phyloP scores from a whole-genome alignment of 192 early-diverging fungal genomes.

The Entomortierella chlamydospora region DNA sequence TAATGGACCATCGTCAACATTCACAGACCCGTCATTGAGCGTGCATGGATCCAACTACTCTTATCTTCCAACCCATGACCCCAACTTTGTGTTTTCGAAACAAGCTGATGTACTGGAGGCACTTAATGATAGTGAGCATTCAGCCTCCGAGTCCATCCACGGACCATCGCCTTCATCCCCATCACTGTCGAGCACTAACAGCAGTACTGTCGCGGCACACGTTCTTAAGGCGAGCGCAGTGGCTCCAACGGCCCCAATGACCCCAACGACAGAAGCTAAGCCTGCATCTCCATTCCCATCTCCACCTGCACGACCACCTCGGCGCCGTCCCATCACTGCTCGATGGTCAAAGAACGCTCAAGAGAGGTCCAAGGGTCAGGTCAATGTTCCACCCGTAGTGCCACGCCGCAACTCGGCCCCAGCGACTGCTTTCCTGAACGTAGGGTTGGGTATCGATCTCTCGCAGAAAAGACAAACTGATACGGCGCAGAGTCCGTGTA shows the following conservation, averaged over 20 bases:
- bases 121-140: no score
- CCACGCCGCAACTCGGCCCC: background rate
- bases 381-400: background rate
- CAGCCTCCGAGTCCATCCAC: background rate
- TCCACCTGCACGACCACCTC: background rate
- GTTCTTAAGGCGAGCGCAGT: background rate
- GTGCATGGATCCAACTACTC: slow-evolving; percentile 13
- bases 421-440: no score
- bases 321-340: slow-evolving; percentile 6
- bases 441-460: no score
- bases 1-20: background rate
- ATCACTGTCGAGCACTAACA: background rate
- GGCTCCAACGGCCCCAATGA: no score
- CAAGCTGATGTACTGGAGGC: background rate
- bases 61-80: slow-evolving; percentile 1
- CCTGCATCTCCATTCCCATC: background rate
- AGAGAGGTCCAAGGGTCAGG: background rate
- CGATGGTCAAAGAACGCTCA: background rate
- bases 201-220: background rate
- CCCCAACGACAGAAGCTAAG: no score
- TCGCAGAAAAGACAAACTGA: no score
- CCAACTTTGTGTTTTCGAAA: background rate
- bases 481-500: no score
- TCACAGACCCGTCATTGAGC: slow-evolving; percentile 5
- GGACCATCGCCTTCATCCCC: background rate